phyloP scores from a whole-genome alignment of 176 grass and related monocot genomes.

The Ensete ventricosum region DNA sequence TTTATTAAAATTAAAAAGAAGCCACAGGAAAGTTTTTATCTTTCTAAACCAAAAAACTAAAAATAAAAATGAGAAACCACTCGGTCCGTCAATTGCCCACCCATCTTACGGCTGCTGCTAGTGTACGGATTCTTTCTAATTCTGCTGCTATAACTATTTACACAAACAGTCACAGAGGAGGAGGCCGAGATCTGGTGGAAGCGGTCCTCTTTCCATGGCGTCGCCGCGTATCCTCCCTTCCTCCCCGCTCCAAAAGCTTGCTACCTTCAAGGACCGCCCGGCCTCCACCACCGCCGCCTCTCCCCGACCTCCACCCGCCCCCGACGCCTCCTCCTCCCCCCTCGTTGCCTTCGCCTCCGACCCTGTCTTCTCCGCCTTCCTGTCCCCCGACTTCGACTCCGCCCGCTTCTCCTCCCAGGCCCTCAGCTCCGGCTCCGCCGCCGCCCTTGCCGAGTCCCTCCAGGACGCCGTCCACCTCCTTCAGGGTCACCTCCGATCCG shows the following conservation, averaged over 20 bases:
- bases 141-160: too few relatives aligned
- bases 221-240: slow-evolving; percentile 6
- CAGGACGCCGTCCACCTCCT: slow-evolving; percentile 81
- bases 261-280: slow-evolving; percentile 16
- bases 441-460: slow-evolving; percentile 75
- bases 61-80: too few relatives aligned
- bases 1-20: too few relatives aligned
- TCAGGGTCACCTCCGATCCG: slow-evolving; percentile 64
- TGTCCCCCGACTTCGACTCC: slow-evolving; percentile 73
- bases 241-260: slow-evolving; percentile 24
- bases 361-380: slow-evolving; percentile 82
- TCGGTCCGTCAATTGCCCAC: too few relatives aligned
- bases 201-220: not conserved
- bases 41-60: too few relatives aligned
- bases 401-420: slow-evolving; percentile 83
- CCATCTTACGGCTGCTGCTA: too few relatives aligned
- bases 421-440: slow-evolving; percentile 75
- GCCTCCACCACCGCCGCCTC: not conserved
- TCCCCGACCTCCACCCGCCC: not conserved
- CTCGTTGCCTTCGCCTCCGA: slow-evolving; percentile 85
- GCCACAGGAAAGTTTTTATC: too few relatives aligned
- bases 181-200: not conserved
- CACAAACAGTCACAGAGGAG: not conserved
- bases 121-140: too few relatives aligned
- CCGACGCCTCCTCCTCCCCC: slow-evolving; percentile 31